These are phyloP conservation scores for Pleurotus tuoliensis DNA, from an alignment of 768 basidiomycete genomes.

Conservation along the genomic window DNA sequence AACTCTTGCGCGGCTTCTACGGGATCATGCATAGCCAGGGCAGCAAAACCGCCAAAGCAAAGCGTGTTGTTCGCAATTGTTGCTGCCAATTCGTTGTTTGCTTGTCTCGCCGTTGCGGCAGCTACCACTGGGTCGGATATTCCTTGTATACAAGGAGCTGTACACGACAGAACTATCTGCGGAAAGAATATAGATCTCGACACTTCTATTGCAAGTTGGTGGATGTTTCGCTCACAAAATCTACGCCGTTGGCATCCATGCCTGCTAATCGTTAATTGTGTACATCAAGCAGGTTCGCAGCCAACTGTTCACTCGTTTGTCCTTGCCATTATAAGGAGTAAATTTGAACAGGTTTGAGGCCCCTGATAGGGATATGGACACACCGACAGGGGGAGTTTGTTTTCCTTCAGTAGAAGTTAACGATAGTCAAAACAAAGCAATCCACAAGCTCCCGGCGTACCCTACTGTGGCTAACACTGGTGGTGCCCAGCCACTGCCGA, in stretches of 20 bases:
- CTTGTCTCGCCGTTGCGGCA: constrained; percentile 27
- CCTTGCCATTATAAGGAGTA: constrained; percentile 9
- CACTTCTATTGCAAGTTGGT: too few relatives aligned
- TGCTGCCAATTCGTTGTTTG: constrained; percentile 33
- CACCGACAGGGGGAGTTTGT: constrained; percentile 29
- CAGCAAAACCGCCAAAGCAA: constrained; percentile 38
- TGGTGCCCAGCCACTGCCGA: constrained; percentile 8
- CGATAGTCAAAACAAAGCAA: not conserved
- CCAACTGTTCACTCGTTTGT: constrained; percentile 24
- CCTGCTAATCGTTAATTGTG: constrained; percentile 30
- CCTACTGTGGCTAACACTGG: constrained; percentile 26
- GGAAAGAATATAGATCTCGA: not conserved
- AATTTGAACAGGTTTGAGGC: too few relatives aligned
- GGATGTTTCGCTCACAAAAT: constrained; percentile 24
- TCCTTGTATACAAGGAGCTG: constrained; percentile 34
- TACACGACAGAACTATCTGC: constrained; percentile 37
- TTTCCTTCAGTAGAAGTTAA: not conserved
- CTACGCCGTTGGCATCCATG: constrained; percentile 36
- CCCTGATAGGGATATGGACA: constrained; percentile 1
- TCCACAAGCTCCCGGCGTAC: constrained; percentile 13
- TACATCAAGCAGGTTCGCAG: constrained; percentile 33
- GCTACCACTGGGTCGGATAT: constrained; percentile 29
- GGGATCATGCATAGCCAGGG: constrained; percentile 41
- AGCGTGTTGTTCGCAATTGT: constrained; percentile 34
- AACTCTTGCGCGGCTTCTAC: constrained; percentile 34